phyloP scores from a whole-genome alignment of 2,329 filamentous ascomycete species.

The Neonectria ditissima region DNA sequence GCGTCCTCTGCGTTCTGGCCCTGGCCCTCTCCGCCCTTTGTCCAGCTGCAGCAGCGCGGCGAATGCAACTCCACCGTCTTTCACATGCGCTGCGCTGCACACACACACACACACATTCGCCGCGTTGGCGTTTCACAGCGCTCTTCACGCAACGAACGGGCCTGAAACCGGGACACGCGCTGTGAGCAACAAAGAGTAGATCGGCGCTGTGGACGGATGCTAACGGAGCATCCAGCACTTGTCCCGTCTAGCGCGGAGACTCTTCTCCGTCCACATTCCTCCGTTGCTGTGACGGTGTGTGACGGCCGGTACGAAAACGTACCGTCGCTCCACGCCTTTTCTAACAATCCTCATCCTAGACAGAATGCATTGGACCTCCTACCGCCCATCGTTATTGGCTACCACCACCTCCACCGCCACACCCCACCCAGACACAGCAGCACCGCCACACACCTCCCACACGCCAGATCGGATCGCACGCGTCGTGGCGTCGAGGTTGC shows the following conservation, averaged over 20 bases:
- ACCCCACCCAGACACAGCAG: too few relatives aligned
- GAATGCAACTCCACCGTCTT: conserved; percentile 9
- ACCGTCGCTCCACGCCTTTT: conserved; percentile 30
- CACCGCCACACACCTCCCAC: neutral
- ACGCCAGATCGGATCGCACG: neutral
- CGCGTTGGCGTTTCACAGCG: neutral
- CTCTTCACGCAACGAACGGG: conserved; percentile 1
- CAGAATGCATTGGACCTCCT: neutral
- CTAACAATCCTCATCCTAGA: conserved; percentile 31
- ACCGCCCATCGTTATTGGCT: neutral
- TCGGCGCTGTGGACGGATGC: too few relatives aligned
- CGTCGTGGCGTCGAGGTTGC: neutral
- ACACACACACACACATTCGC: neutral
- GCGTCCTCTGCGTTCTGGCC: too few relatives aligned
- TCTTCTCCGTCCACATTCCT: conserved; percentile 33
- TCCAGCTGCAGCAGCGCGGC: neutral
- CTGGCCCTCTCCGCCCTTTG: neutral
- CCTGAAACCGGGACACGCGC: conserved; percentile 8
- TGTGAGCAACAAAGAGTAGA: neutral
- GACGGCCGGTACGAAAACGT: too few relatives aligned
- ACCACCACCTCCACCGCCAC: conserved; percentile 23
- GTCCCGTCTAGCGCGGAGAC: conserved; percentile 24
- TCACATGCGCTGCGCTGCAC: conserved; percentile 3
- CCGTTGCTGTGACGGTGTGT: conserved; percentile 14
- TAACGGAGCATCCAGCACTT: neutral